phyloP scores from a whole-genome alignment of 2,329 filamentous ascomycete species.

The Clarireedia sp. region DNA sequence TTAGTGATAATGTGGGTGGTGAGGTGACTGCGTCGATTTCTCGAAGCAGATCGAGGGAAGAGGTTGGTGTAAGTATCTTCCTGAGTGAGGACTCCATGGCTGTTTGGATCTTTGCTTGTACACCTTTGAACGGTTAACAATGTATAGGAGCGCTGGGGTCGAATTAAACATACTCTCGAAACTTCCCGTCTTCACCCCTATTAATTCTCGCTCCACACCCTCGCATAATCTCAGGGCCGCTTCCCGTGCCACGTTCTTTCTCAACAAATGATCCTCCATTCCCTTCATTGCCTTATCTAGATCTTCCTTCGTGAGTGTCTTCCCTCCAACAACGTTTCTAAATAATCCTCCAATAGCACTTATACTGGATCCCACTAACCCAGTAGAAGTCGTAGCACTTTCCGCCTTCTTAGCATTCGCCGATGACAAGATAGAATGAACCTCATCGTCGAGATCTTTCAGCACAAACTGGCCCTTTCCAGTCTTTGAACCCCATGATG shows the following conservation, averaged over 20 bases:
- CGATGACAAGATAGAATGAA: slow-evolving; percentile 77
- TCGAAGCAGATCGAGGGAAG: slow-evolving; percentile 85
- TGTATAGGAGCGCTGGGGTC: neutral
- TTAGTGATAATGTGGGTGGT: slow-evolving; percentile 54
- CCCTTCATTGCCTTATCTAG: slow-evolving; percentile 87
- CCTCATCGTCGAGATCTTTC: slow-evolving; percentile 87
- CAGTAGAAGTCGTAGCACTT: slow-evolving; percentile 38
- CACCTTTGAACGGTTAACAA: slow-evolving; percentile 38
- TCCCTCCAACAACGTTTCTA: slow-evolving; percentile 90
- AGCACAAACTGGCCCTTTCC: slow-evolving; percentile 88
- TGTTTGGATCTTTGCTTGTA: slow-evolving; percentile 72
- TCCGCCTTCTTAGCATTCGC: slow-evolving; percentile 59
- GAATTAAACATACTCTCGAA: slow-evolving; percentile 58
- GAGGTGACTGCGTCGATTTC: slow-evolving; percentile 77
- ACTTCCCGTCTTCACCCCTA: slow-evolving; percentile 83
- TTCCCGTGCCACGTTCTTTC: slow-evolving; percentile 94
- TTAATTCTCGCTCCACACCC: slow-evolving; percentile 80
- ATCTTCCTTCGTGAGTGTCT: slow-evolving; percentile 81
- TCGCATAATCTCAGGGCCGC: slow-evolving; percentile 86
- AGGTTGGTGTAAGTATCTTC: slow-evolving; percentile 93
- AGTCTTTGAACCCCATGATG: slow-evolving; percentile 78
- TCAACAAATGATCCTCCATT: slow-evolving; percentile 90
- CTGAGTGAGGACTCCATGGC: slow-evolving; percentile 89
- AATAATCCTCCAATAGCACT: slow-evolving; percentile 83
- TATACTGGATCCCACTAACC: slow-evolving; percentile 70